Evolutionary conservation across 805 yeast species (phyloP).

Genomic region (Ogataea pilisensis): DNA sequence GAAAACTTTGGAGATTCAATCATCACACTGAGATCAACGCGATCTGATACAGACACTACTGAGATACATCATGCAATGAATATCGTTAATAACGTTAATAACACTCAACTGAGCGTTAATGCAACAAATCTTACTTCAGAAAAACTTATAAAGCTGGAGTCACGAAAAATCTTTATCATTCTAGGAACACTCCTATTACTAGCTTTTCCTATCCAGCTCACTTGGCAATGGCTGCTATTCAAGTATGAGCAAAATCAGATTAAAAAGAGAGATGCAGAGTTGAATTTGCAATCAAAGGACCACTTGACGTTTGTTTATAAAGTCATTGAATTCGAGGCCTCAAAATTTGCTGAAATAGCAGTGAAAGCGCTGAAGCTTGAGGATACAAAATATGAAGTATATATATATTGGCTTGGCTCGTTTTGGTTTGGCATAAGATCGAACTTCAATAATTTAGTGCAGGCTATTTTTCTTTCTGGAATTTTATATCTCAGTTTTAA

Average conservation of each 20-base stretch:
- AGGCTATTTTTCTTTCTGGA: slow-evolving; percentile 5
- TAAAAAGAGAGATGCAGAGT: slow-evolving; percentile 1
- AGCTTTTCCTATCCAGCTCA: slow-evolving; percentile 4
- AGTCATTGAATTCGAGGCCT: slow-evolving; percentile 13
- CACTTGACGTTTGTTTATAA: slow-evolving; percentile 8
- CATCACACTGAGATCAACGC: too few relatives aligned
- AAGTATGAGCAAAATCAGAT: slow-evolving; percentile 13
- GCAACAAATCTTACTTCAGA: too few relatives aligned
- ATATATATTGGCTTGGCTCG: slow-evolving; percentile 9
- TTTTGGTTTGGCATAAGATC: slow-evolving; percentile 17
- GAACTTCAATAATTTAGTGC: slow-evolving; percentile 3
- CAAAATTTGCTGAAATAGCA: slow-evolving; percentile 5
- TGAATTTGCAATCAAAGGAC: slow-evolving; percentile 7
- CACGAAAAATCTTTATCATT: neutral
- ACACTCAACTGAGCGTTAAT: too few relatives aligned
- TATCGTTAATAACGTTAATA: too few relatives aligned
- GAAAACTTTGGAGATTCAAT: too few relatives aligned
- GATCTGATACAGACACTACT: too few relatives aligned
- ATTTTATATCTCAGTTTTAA: slow-evolving; percentile 5
- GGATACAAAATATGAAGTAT: slow-evolving; percentile 1
- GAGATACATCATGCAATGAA: too few relatives aligned
- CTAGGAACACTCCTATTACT: slow-evolving; percentile 1
- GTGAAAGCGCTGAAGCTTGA: neutral
- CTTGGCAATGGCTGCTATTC: slow-evolving; percentile 15
- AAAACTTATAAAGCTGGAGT: neutral